phyloP scores from a whole-genome alignment of 495 filamentous ascomycete species.

The Pyrenopolyporus hunteri region DNA sequence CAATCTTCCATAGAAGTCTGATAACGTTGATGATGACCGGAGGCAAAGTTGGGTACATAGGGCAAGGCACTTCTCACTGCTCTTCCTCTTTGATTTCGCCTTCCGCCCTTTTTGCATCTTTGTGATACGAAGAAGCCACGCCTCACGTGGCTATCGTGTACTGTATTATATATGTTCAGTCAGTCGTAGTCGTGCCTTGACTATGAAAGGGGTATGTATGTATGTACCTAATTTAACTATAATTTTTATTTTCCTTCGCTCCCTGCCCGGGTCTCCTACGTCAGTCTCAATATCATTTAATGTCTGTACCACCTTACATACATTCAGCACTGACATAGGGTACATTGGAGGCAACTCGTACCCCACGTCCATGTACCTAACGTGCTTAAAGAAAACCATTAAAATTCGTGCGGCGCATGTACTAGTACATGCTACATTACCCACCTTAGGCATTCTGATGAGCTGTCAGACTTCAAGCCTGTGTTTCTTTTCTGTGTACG shows the following conservation, averaged over 20 bases:
- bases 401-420: constrained; percentile 15
- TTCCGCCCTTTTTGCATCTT: constrained; percentile 5
- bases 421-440: constrained; percentile 7
- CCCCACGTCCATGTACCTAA: constrained; percentile 7
- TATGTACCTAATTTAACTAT: not conserved
- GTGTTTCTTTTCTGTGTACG: no score
- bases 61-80: constrained; percentile 14
- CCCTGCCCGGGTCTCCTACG: constrained; percentile 25
- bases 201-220: not conserved
- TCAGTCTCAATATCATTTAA: constrained; percentile 25
- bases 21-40: not conserved
- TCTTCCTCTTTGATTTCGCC: not conserved
- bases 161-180: not conserved
- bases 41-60: not conserved
- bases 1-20: not conserved
- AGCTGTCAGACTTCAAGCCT: constrained; percentile 16
- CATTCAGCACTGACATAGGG: not conserved
- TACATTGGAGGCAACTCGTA: no score
- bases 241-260: not conserved
- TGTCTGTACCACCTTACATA: no score
- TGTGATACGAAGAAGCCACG: constrained; percentile 4
- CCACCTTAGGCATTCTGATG: constrained; percentile 4
- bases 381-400: not conserved
- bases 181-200: not conserved
- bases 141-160: constrained; percentile 11